phyloP scores from a whole-genome alignment of 345 rosid species.

The Microthlaspi erraticum region DNA sequence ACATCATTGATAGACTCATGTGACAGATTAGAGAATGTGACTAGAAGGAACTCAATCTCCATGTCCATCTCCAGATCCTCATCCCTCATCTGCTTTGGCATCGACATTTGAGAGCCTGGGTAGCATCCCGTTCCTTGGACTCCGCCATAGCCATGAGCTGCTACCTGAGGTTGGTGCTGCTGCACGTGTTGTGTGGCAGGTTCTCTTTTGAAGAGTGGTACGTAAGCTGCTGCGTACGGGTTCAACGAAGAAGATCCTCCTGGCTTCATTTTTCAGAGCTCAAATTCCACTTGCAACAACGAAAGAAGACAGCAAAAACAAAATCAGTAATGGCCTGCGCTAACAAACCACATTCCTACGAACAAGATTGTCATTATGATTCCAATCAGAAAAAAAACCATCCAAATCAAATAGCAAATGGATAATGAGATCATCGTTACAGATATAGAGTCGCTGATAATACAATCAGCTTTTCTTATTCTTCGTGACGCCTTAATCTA shows the following conservation, averaged over 20 bases:
- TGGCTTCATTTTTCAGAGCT: conserved; percentile 55
- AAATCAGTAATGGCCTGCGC: neutral
- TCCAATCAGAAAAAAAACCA: conserved; percentile 26
- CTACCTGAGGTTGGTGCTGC: conserved; percentile 41
- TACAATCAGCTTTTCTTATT: conserved; percentile 4
- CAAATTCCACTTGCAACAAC: no score
- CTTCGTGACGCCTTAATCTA: conserved; percentile 4
- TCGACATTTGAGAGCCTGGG: conserved; percentile 36
- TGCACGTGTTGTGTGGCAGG: conserved; percentile 41
- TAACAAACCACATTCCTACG: neutral
- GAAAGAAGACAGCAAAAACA: no score
- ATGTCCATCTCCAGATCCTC: conserved; percentile 65
- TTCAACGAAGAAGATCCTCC: conserved; percentile 70
- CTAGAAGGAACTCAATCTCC: conserved; percentile 70
- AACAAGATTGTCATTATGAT: neutral
- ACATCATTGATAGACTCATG: conserved; percentile 74
- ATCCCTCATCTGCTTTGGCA: conserved; percentile 52
- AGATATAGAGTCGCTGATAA: neutral
- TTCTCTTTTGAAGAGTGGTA: conserved; percentile 73
- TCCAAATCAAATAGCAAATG: conserved; percentile 1
- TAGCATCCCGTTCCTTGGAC: conserved; percentile 38
- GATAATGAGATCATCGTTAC: conserved; percentile 7
- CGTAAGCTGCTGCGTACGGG: conserved; percentile 75
- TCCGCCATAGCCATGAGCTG: conserved; percentile 44
- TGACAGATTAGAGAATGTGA: conserved; percentile 70